Conservation (phyloP, 1,284 basidiomycete species). For the Somion occarium region DNA sequence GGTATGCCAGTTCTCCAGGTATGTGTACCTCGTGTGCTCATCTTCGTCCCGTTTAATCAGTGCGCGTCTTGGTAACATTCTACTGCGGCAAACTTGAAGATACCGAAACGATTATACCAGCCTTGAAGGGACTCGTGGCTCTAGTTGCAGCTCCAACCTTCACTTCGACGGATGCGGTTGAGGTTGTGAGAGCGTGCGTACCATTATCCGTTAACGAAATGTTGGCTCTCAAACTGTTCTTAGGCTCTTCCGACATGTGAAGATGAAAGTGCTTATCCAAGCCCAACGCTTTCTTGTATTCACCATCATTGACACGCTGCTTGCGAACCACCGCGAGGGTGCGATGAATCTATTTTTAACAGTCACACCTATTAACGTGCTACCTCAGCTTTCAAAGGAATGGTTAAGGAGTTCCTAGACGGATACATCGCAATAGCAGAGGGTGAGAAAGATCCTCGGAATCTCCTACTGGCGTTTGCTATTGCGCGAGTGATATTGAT, state of each 20-base stretch:
- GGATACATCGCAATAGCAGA: constrained; percentile 82
- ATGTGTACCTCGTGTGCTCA: constrained; percentile 6
- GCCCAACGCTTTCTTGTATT: constrained; percentile 82
- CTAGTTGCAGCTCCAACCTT: constrained; percentile 67
- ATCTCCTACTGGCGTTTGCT: constrained; percentile 87
- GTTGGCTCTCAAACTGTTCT: constrained; percentile 7
- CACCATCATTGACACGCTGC: constrained; percentile 75
- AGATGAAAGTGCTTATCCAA: constrained; percentile 80
- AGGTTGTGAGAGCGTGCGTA: constrained; percentile 62
- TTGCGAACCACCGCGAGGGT: constrained; percentile 75
- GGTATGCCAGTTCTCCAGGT: constrained; percentile 42
- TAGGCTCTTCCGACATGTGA: constrained; percentile 77
- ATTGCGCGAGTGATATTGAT: constrained; percentile 82
- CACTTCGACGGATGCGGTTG: constrained; percentile 65
- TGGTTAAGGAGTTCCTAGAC: constrained; percentile 70
- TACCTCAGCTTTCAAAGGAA: constrained; percentile 57
- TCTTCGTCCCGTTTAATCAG: constrained; percentile 35
- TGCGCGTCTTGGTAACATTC: constrained; percentile 79
- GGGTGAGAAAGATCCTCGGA: constrained; percentile 97
- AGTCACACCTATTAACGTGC: neutral
- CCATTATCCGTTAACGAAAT: constrained; percentile 22
- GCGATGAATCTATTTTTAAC: constrained; percentile 13
- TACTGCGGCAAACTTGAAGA: constrained; percentile 87
- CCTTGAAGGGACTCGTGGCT: constrained; percentile 69
- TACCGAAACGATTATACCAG: constrained; percentile 73